These are phyloP conservation scores for Lipomyces kockii DNA, from an alignment of 805 yeast genomes.

Conservation along the genomic window DNA sequence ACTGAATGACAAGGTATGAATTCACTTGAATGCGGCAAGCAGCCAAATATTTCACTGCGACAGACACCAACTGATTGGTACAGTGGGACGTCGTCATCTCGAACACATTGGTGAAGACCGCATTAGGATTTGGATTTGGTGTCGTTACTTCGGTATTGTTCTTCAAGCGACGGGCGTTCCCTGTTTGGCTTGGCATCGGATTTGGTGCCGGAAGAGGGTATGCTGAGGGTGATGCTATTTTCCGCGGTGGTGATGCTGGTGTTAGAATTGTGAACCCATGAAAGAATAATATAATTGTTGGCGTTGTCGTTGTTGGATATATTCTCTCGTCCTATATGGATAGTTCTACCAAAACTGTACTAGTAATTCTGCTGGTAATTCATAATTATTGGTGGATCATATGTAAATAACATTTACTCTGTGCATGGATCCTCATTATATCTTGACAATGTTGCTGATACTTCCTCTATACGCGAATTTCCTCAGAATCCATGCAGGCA, in stretches of 20 bases:
- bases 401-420: neutral
- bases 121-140: slow-evolving; percentile 96
- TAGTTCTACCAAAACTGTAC: neutral
- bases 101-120: slow-evolving; percentile 91
- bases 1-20: slow-evolving; percentile 47
- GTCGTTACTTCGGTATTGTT: slow-evolving; percentile 87
- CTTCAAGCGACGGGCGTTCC: slow-evolving; percentile 94
- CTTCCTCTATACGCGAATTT: neutral
- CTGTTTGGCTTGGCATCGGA: slow-evolving; percentile 97
- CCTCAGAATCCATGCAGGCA: too few relatives aligned
- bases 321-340: neutral
- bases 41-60: neutral
- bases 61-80: neutral
- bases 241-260: slow-evolving; percentile 56
- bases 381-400: neutral
- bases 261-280: slow-evolving; percentile 34
- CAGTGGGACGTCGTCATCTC: slow-evolving; percentile 95
- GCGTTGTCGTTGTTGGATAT: neutral
- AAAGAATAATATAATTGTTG: neutral
- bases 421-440: neutral
- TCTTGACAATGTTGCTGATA: neutral
- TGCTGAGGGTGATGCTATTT: slow-evolving; percentile 97
- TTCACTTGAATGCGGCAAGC: neutral
- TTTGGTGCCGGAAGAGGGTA: slow-evolving; percentile 98
- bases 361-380: neutral